Evolutionary conservation across 176 grass and related monocot species (phyloP).

Genomic region (Thinopyrum elongatum): DNA sequence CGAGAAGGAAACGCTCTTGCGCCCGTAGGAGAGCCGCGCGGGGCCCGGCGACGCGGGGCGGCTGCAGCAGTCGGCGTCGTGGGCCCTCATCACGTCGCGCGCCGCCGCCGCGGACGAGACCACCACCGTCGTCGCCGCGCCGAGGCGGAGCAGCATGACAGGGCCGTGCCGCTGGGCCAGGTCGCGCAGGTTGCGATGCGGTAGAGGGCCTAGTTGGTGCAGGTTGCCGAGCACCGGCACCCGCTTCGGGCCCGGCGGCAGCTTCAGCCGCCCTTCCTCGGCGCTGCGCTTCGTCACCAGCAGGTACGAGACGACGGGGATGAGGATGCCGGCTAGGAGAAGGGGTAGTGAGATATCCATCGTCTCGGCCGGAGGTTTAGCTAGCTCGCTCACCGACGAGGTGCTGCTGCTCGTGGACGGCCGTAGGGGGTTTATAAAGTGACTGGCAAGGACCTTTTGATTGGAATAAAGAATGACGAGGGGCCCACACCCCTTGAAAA

Average conservation of each 20-base stretch:
- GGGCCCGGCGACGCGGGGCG: conserved; percentile 26
- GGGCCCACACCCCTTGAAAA: too few species aligned
- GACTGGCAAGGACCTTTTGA: too few species aligned
- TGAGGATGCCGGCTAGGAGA: neutral
- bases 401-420: neutral
- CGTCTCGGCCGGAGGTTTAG: neutral
- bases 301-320: neutral
- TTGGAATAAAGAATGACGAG: too few species aligned
- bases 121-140: conserved; percentile 37
- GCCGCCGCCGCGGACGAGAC: conserved; percentile 51
- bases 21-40: conserved; percentile 12
- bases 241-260: conserved; percentile 2
- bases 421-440: too few species aligned
- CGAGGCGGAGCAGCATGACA: conserved; percentile 51
- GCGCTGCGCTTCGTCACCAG: neutral
- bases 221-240: too few species aligned
- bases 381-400: neutral
- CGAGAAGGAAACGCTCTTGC: conserved; percentile 37
- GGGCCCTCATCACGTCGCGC: conserved; percentile 49
- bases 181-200: too few species aligned
- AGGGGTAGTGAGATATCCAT: neutral
- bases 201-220: too few species aligned
- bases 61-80: conserved; percentile 45
- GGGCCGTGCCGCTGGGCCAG: too few species aligned
- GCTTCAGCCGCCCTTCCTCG: neutral